Evolutionary conservation across 305 asterid species (phyloP), one percentile per base, ranked within the genome.

Genomic region (Fraxinus baroniana): DNA sequence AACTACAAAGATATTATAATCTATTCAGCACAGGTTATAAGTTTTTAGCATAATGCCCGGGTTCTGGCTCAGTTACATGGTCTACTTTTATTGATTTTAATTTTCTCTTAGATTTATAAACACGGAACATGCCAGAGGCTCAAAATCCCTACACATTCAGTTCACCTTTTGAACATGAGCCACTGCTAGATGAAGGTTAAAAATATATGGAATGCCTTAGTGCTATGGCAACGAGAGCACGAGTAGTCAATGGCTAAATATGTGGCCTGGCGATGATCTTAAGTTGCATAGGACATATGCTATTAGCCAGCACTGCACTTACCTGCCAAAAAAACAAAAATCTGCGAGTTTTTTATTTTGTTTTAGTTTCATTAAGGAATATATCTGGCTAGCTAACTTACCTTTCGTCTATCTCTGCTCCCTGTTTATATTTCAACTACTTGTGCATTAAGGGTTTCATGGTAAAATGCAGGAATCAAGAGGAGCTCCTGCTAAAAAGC

Each of bases 401-500:
- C 17, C 17, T 7, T 55, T 28, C 17, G 10, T 18, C 80, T n/a
- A 6, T 8, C 33, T 78, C 32, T 32, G 55, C 74, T 72, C 15
- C 77, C 28, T 6, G 26, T 33, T 72, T 15, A 35, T 33, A 4
- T 13, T 28, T 30, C 39, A 72, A 15, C 26, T 32, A 24, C 52
- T 18, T 7, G 13, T 55, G 74, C 68, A 78, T 57, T 35, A 9
- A 26, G 32, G n/a, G 22, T 22, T 75, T 84, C 62, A 68, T 82
- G 80, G 35, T 86, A 57, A 79, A 84, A 88, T 85, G 89, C 95
- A 96, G 98, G 98, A 96, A 76, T 85, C 97, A 70, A 94, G 99
- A 89, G 98, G 97, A 83, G 87, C 92, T 41, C 98, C 97, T 0
- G 89, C 93, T 32, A 94, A 90, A 84, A 96, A 86, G 81, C 92